Evolutionary conservation across 345 rosid genomes (phyloP).

Genomic region (Pistacia atlantica): DNA sequence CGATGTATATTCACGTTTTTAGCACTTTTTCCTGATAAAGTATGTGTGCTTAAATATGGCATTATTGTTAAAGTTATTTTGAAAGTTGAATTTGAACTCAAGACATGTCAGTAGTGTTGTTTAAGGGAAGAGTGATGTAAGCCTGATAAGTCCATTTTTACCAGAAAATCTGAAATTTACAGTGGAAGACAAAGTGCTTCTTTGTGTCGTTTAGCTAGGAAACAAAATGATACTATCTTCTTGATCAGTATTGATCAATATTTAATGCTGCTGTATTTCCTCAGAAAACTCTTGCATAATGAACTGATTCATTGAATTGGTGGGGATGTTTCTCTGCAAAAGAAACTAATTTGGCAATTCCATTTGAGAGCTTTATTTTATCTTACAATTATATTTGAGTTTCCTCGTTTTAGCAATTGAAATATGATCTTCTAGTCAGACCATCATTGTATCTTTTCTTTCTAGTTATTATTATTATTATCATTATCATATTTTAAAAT

Average conservation of each 20-base stretch:
- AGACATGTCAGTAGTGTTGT: not conserved
- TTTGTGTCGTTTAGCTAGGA: not conserved
- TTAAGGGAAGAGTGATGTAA: not conserved
- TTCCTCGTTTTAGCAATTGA: too few species aligned
- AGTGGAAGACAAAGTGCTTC: not conserved
- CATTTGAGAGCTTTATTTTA: too few species aligned
- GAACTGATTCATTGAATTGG: too few species aligned
- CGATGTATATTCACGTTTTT: not conserved
- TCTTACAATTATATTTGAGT: too few species aligned
- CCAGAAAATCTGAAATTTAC: not conserved
- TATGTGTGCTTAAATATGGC: not conserved
- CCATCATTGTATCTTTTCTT: too few species aligned
- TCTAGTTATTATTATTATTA: too few species aligned
- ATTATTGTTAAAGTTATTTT: not conserved
- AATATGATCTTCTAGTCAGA: too few species aligned
- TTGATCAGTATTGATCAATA: not conserved
- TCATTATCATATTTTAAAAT: too few species aligned
- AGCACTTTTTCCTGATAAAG: not conserved
- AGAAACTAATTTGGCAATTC: too few species aligned
- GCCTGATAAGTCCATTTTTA: not conserved
- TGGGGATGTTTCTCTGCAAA: too few species aligned
- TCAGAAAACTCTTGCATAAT: too few species aligned
- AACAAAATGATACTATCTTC: not conserved
- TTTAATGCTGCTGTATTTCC: not conserved
- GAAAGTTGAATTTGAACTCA: not conserved